Evolutionary conservation across 345 rosid species (phyloP).

Genomic region (Balakata baccata): DNA sequence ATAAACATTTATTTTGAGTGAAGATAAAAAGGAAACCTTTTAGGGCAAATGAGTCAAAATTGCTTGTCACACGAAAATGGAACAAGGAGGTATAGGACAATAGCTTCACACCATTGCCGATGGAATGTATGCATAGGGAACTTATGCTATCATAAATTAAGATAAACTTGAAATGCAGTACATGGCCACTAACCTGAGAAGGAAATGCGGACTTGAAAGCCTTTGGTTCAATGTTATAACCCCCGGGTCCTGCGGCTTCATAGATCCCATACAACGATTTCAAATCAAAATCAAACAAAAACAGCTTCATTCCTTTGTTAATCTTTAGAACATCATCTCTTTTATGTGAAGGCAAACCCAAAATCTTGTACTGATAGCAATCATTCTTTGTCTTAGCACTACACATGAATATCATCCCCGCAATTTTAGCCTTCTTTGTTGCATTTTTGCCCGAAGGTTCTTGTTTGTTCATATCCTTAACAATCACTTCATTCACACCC

Average conservation of each 20-base stretch:
- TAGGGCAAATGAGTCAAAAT: neutral
- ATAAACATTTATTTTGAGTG: neutral
- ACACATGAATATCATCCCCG: conserved; percentile 39
- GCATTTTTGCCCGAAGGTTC: conserved; percentile 16
- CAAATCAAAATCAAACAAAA: conserved; percentile 31
- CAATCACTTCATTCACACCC: conserved; percentile 8
- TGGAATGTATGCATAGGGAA: neutral
- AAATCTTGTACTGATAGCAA: conserved; percentile 29
- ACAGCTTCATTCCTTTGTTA: conserved; percentile 30
- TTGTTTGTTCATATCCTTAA: conserved; percentile 5
- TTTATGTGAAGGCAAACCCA: conserved; percentile 34
- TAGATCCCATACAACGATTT: conserved; percentile 34
- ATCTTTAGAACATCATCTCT: conserved; percentile 27
- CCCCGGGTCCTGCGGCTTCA: conserved; percentile 35
- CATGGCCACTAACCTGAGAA: conserved; percentile 29
- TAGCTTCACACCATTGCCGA: neutral
- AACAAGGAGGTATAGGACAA: neutral
- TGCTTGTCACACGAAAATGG: neutral
- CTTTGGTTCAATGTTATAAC: conserved; percentile 31
- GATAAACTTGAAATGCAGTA: neutral
- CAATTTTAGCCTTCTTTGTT: neutral
- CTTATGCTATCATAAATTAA: neutral
- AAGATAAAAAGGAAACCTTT: neutral
- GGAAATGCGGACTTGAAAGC: conserved; percentile 33
- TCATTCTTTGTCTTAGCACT: conserved; percentile 34